phyloP scores from a whole-genome alignment of 1,284 basidiomycete species.

The Tilletia indica region DNA sequence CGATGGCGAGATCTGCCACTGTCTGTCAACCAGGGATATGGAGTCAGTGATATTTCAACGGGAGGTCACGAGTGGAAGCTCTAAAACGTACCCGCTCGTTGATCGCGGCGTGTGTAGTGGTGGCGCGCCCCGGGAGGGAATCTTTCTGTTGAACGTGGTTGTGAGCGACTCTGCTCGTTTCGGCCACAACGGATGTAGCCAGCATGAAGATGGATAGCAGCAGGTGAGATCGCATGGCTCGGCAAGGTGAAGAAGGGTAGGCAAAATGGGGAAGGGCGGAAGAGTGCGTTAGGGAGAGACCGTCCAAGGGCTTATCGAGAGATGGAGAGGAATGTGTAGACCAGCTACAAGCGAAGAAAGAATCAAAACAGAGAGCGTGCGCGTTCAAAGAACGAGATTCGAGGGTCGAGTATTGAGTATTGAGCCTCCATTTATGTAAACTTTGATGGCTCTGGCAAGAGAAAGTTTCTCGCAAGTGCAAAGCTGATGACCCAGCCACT shows the following conservation, averaged over 20 bases:
- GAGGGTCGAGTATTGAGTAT: neutral
- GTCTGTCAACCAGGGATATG: neutral
- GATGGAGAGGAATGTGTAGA: conserved; percentile 7
- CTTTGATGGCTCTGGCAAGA: no score
- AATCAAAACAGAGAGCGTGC: neutral
- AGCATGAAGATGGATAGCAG: no score
- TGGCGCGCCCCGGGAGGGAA: neutral
- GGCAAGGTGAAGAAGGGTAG: no score
- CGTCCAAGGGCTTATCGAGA: neutral
- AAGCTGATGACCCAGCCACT: no score
- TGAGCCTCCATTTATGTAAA: no score
- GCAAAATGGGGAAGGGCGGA: neutral
- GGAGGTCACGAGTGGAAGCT: no score
- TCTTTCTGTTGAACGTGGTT: neutral
- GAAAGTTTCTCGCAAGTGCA: no score
- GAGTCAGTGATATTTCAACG: no score
- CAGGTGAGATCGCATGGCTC: no score
- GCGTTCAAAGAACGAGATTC: neutral
- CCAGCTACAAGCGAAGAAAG: conserved; percentile 7
- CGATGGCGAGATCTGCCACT: conserved; percentile 4
- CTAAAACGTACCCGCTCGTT: no score
- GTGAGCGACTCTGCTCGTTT: neutral
- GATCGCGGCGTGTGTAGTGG: no score
- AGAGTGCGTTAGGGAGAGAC: neutral
- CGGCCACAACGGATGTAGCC: no score